These are phyloP conservation scores for Kwoniella mangroviensis DNA, from an alignment of 768 basidiomycete species.

Conservation along the genomic window DNA sequence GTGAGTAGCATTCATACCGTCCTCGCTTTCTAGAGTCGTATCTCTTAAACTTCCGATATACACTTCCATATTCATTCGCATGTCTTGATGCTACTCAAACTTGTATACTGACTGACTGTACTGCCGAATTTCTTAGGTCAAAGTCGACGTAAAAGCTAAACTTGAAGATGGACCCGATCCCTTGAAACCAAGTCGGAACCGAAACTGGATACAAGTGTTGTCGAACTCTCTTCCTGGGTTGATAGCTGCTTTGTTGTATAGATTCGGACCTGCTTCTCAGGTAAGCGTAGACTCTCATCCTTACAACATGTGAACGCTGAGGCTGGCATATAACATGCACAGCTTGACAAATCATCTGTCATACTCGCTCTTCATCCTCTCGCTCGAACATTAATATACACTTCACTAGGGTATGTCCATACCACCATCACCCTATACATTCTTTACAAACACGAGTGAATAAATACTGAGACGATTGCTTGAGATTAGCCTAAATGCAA, in stretches of 20 bases:
- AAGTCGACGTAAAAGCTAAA: conserved; percentile 70
- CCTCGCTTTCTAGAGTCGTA: too few species aligned
- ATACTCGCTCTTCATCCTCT: conserved; percentile 11
- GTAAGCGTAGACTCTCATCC: not conserved
- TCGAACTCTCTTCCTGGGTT: conserved; percentile 70
- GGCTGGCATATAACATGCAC: conserved; percentile 7
- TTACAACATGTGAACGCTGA: not conserved
- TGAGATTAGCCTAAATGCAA: conserved; percentile 74
- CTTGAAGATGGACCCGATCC: conserved; percentile 70
- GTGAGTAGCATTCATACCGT: conserved; percentile 61
- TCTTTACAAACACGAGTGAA: too few species aligned
- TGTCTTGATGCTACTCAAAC: too few species aligned
- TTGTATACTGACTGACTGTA: too few species aligned
- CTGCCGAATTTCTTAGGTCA: conserved; percentile 37
- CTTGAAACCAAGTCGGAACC: conserved; percentile 68
- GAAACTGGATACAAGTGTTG: conserved; percentile 78
- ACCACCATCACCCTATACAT: conserved; percentile 1
- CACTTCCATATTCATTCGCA: too few species aligned
- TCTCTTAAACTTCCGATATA: too few species aligned
- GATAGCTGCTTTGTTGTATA: conserved; percentile 39
- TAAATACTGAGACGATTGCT: not conserved
- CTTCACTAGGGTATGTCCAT: conserved; percentile 38
- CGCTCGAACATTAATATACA: conserved; percentile 29
- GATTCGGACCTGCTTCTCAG: conserved; percentile 27
- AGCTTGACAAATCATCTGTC: conserved; percentile 9